Conservation (phyloP, 2,329 filamentous ascomycete genomes). For the Fusarium torulosum region DNA sequence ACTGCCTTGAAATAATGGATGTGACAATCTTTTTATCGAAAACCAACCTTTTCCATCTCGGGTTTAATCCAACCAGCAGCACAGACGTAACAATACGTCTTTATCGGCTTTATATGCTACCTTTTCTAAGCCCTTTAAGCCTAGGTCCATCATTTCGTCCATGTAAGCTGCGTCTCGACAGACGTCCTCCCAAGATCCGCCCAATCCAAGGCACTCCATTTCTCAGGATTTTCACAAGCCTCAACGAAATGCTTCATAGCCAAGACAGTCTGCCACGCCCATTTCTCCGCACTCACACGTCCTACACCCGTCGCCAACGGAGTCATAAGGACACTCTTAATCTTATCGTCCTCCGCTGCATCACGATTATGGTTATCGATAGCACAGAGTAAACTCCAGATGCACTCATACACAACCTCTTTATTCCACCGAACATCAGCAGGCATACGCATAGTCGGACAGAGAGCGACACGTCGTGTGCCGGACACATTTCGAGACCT, state of each 20-base stretch:
- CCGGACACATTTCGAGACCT: constrained; percentile 56
- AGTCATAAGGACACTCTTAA: constrained; percentile 62
- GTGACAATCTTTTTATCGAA: no score
- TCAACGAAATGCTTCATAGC: constrained; percentile 66
- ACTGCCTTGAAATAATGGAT: no score
- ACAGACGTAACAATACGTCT: no score
- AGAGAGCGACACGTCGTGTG: constrained; percentile 61
- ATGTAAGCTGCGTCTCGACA: constrained; percentile 27
- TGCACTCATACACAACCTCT: constrained; percentile 66
- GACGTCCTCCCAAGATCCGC: constrained; percentile 28
- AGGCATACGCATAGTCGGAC: constrained; percentile 66
- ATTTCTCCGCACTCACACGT: constrained; percentile 58
- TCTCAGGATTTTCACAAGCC: constrained; percentile 57
- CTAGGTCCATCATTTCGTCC: not conserved
- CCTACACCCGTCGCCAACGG: constrained; percentile 65
- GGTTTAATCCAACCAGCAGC: no score
- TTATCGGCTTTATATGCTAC: no score
- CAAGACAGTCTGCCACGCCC: constrained; percentile 64
- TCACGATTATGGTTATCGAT: constrained; percentile 61
- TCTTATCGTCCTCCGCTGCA: constrained; percentile 44
- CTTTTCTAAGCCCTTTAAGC: no score
- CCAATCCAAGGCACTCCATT: constrained; percentile 59
- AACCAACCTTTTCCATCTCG: no score
- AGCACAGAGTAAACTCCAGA: constrained; percentile 64
- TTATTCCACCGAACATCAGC: constrained; percentile 60